Percentiles rank a stretch among this genome's conserved stretches.
Conservation (phyloP, 2,329 filamentous ascomycete genomes). For the Lomentospora prolificans region DNA sequence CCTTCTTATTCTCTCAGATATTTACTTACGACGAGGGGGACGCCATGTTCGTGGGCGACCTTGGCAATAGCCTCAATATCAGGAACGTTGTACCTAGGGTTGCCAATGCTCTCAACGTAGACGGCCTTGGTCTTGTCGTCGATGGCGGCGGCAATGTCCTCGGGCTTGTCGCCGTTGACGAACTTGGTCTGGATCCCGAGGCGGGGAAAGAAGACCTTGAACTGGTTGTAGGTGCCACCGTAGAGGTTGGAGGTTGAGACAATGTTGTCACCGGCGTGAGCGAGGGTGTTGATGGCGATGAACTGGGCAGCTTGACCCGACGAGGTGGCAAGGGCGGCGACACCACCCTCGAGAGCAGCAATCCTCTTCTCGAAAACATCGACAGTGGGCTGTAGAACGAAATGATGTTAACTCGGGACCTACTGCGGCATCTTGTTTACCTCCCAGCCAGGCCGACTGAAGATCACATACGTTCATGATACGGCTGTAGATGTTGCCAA, state of each 20-base stretch:
- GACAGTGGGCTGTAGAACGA: conserved; percentile 61
- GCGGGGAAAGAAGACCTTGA: conserved; percentile 84
- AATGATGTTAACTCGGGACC: not conserved
- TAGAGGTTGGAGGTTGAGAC: conserved; percentile 85
- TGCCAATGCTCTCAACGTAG: conserved; percentile 87
- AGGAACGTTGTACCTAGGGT: conserved; percentile 86
- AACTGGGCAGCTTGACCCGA: conserved; percentile 91
- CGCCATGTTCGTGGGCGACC: conserved; percentile 59
- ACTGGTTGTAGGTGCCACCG: conserved; percentile 93
- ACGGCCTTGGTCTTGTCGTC: conserved; percentile 91
- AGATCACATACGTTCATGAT: conserved; percentile 69
- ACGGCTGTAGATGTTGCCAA: conserved; percentile 95
- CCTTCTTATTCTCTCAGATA: no score
- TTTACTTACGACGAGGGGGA: conserved; percentile 54
- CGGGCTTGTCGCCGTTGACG: conserved; percentile 66
- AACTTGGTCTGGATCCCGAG: conserved; percentile 85
- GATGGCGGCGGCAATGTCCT: conserved; percentile 71
- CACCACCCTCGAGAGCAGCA: conserved; percentile 88
- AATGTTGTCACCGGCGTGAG: conserved; percentile 84
- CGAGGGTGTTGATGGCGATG: conserved; percentile 77
- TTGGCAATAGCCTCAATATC: conserved; percentile 82
- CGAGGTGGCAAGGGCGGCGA: conserved; percentile 72
- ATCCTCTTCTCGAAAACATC: conserved; percentile 96
- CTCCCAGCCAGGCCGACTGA: not conserved
- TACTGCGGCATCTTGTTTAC: no score